Evolutionary conservation across 495 filamentous ascomycete species (phyloP).

Genomic region (Chaetomium cochliodes): DNA sequence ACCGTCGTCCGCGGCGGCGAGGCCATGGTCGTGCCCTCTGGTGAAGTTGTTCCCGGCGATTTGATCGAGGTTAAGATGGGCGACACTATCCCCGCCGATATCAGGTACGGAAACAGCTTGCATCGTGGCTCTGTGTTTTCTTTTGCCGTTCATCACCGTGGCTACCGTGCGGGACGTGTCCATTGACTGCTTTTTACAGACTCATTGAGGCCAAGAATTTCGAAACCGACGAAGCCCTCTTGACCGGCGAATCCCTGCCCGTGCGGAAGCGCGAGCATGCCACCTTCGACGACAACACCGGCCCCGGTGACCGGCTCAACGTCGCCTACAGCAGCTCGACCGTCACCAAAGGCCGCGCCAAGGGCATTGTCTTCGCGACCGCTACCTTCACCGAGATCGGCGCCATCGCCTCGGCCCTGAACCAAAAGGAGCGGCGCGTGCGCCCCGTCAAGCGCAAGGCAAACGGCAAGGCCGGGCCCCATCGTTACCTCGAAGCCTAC

Average conservation of each 20-base stretch:
- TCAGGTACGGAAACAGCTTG: constrained; percentile 29
- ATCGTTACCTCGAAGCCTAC: constrained; percentile 69
- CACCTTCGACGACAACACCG: constrained; percentile 42
- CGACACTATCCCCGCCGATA: constrained; percentile 74
- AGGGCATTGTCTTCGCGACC: constrained; percentile 65
- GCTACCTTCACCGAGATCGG: constrained; percentile 80
- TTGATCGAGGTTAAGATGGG: constrained; percentile 71
- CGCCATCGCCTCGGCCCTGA: constrained; percentile 66
- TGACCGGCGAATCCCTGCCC: constrained; percentile 70
- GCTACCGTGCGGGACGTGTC: background rate
- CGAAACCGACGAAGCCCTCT: constrained; percentile 38
- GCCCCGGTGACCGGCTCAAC: constrained; percentile 64
- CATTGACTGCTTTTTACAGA: constrained; percentile 24
- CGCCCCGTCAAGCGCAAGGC: constrained; percentile 58
- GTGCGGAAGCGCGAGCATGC: constrained; percentile 39
- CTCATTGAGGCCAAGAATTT: constrained; percentile 79
- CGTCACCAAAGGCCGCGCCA: constrained; percentile 65
- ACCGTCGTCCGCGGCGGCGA: constrained; percentile 69
- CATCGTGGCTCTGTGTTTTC: background rate
- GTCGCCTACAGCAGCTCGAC: constrained; percentile 67
- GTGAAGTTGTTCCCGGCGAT: constrained; percentile 80
- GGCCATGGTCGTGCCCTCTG: constrained; percentile 71
- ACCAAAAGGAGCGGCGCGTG: constrained; percentile 59
- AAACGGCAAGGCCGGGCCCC: constrained; percentile 56
- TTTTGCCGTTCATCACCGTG: background rate